phyloP scores from a whole-genome alignment of 2,329 filamentous ascomycete genomes.

The Fusarium chaquense region DNA sequence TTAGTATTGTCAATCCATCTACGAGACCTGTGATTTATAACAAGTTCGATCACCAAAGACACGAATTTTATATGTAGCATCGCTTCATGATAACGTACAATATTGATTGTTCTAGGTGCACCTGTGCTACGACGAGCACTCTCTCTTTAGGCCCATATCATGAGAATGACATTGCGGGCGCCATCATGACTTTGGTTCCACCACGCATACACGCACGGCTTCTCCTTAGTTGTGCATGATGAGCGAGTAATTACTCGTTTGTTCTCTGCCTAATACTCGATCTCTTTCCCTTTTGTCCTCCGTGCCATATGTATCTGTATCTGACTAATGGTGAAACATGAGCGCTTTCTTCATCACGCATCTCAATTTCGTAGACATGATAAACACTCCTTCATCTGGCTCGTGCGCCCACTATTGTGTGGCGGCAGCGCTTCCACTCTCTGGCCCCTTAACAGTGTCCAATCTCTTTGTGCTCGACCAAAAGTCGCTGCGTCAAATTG shows the following conservation, averaged over 20 bases:
- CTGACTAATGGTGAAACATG: conserved; percentile 27
- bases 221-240: conserved; percentile 18
- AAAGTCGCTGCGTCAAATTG: conserved; percentile 28
- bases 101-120: background rate
- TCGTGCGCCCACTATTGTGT: conserved; percentile 37
- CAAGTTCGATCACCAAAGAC: background rate
- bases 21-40: background rate
- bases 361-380: conserved; percentile 15
- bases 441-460: conserved; percentile 45
- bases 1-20: background rate
- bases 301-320: background rate
- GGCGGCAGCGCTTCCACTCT: conserved; percentile 45
- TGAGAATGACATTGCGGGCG: conserved; percentile 9
- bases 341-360: conserved; percentile 7
- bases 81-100: background rate
- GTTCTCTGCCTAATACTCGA: background rate
- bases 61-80: background rate
- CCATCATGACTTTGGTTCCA: conserved; percentile 31
- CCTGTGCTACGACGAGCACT: background rate
- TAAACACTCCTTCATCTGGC: conserved; percentile 34
- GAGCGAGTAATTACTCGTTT: conserved; percentile 3
- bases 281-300: background rate
- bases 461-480: conserved; percentile 43
- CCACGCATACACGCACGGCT: conserved; percentile 22
- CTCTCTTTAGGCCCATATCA: background rate